phyloP scores from a whole-genome alignment of 192 early-diverging fungal species.

The Coemansia nantahalensis region DNA sequence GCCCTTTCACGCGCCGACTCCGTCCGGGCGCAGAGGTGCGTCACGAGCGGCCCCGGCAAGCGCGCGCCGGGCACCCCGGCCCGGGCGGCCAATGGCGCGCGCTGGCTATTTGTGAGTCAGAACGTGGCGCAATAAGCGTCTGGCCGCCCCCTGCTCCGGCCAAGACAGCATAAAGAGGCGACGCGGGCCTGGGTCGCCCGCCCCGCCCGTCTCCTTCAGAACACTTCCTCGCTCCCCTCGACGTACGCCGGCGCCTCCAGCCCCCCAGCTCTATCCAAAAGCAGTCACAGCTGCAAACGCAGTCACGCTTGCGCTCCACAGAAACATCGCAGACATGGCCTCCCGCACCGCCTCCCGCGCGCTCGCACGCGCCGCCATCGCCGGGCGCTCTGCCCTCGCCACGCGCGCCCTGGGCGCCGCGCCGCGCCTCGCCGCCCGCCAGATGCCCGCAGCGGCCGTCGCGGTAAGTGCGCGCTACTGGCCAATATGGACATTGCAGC shows the following conservation, averaged over 20 bases:
- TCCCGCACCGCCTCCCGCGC: conserved; percentile 46
- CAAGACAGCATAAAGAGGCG: no score
- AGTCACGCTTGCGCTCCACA: no score
- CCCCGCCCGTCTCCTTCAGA: no score
- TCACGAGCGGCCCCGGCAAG: conserved; percentile 4
- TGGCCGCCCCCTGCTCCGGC: no score
- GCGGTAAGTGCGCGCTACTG: no score
- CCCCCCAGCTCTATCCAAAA: no score
- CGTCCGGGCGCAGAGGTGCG: background rate
- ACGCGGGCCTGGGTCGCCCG: no score
- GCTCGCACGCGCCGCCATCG: conserved; percentile 39
- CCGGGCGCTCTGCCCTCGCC: conserved; percentile 45
- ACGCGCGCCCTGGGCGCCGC: conserved; percentile 42
- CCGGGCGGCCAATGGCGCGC: background rate
- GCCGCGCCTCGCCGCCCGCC: conserved; percentile 50
- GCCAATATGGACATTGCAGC: no score
- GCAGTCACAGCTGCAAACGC: conserved; percentile 2
- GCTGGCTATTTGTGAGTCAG: background rate
- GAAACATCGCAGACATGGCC: conserved; percentile 22
- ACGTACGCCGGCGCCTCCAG: no score
- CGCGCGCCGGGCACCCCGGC: no score
- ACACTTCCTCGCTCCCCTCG: background rate
- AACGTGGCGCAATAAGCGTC: no score
- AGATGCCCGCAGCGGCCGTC: conserved; percentile 22
- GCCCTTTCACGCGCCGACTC: no score